Evolutionary conservation across 371 early-diverging fungal species (phyloP), one percentile per base, ranked within the genome.

Genomic region (Blakeslea trispora): DNA sequence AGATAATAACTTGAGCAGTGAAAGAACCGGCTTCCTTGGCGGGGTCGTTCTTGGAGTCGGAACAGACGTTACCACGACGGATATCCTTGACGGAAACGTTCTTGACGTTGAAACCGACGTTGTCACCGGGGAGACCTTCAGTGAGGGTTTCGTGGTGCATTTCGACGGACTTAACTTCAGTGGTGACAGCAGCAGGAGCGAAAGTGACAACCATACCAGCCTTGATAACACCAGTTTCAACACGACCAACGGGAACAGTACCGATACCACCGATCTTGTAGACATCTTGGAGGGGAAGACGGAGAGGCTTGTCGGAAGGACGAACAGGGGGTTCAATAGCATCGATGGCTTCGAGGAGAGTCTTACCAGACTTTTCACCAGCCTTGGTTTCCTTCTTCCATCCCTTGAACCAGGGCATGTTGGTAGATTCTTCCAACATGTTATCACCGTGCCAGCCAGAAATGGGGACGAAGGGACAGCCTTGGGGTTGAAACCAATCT

Each of bases 251-350:
- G 69, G 93, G 92, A 39, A 96, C 94, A 48, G 92, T 91, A 68
- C 94, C 96, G 72, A 97, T 91, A 90, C 95, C 95, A 77, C 94
- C 93, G 73, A 95, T 94, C 89, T 95, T 97, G 94, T 95, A 97
- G 66, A 97, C 94, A 82, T 93, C 96, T 78, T 92, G 91, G 61
- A 95, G 89, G 69, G 96, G 95, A 75, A 97, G 92, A 86, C 97
- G 96, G 72, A 97, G 92, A 71, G 97, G 93, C 85, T 91, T 92
- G 80, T 94, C 94, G 72, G 87, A 81, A 69, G 93, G 93, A 68
- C 96, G 92, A 52, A 66, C 58, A 61, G 95, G 96, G 79, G 94
- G 94, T 72, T 93, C 94, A 65, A 95, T 90, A 77, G 88, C 81
- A 74, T 97, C 95, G 60, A 95, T 91, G 79, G 95, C 96, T 64